Percentiles rank a stretch among this genome's conserved stretches.
These are phyloP conservation scores for Eucalyptus dawsonii DNA, from an alignment of 345 rosid genomes.

Conservation along the genomic window DNA sequence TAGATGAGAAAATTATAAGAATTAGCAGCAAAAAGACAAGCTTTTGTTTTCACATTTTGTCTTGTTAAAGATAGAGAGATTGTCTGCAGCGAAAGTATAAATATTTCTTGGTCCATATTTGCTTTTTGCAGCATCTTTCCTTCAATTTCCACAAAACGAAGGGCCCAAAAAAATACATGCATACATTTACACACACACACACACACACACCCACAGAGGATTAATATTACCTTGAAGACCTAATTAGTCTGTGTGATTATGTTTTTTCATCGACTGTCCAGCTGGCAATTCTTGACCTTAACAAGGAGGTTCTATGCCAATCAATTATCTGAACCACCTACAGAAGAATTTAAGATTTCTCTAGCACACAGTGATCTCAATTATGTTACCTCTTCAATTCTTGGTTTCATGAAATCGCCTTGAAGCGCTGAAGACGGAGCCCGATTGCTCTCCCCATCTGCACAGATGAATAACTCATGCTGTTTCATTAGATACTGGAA, in stretches of 20 bases:
- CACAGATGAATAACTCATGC: neutral
- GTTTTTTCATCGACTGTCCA: neutral
- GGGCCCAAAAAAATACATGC: neutral
- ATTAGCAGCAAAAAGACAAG: neutral
- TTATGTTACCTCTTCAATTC: slow-evolving; percentile 43
- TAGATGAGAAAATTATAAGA: neutral
- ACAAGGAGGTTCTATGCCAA: neutral
- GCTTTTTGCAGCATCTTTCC: neutral
- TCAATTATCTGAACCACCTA: neutral
- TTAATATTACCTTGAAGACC: neutral
- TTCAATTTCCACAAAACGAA: neutral
- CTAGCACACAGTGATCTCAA: neutral
- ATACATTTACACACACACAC: neutral
- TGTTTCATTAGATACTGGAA: neutral
- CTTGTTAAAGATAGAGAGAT: neutral
- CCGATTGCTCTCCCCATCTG: slow-evolving; percentile 82
- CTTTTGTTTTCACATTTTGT: neutral
- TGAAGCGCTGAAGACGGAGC: slow-evolving; percentile 31
- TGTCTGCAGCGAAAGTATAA: neutral
- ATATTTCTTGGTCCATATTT: neutral
- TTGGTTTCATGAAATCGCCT: slow-evolving; percentile 79
- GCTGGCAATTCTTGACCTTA: neutral
- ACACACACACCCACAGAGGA: neutral
- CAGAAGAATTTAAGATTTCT: neutral
- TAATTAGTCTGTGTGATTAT: neutral